Conservation (phyloP, 2,329 filamentous ascomycete species). For the Metarhizium robertsii region DNA sequence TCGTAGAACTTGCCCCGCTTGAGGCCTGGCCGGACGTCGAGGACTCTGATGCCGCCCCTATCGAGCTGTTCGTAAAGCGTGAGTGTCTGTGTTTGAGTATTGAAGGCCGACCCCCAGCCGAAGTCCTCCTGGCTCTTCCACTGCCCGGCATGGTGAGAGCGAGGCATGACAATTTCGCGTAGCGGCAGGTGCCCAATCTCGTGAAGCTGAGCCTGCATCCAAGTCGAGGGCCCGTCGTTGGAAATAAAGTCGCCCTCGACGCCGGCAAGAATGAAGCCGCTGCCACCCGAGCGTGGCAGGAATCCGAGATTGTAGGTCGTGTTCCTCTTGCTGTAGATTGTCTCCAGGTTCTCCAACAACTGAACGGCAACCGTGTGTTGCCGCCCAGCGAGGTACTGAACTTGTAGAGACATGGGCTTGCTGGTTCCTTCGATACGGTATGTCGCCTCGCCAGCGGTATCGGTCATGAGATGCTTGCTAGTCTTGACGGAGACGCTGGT, state of each 20-base stretch:
- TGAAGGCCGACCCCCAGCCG: constrained; percentile 7
- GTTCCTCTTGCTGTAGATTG: constrained; percentile 8
- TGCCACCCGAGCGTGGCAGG: constrained; percentile 9
- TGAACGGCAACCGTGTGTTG: constrained; percentile 8
- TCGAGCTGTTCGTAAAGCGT: constrained; percentile 16
- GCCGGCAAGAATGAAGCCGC: constrained; percentile 21
- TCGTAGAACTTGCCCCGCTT: constrained; percentile 8
- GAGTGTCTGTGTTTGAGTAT: constrained; percentile 16
- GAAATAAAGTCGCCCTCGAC: constrained; percentile 20
- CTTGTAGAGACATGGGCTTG: constrained; percentile 17
- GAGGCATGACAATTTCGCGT: constrained; percentile 20
- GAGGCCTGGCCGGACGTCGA: constrained; percentile 18
- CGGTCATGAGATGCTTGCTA: neutral
- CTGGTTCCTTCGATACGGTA: constrained; percentile 20
- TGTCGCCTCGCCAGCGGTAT: constrained; percentile 18
- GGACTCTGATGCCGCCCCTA: constrained; percentile 18
- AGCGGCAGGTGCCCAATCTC: constrained; percentile 18
- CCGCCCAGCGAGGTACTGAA: constrained; percentile 11
- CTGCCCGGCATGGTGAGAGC: constrained; percentile 23
- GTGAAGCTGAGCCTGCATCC: constrained; percentile 20
- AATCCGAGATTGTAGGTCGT: constrained; percentile 11
- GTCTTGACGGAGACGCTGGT: constrained; percentile 4
- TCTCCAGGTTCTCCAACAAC: constrained; percentile 16
- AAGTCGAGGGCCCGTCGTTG: constrained; percentile 14
- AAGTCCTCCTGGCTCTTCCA: constrained; percentile 6